Percentiles rank a stretch among this genome's conserved stretches.
These are phyloP conservation scores for Oryza brachyantha DNA, from an alignment of 176 grass and related monocot genomes.

Conservation along the genomic window DNA sequence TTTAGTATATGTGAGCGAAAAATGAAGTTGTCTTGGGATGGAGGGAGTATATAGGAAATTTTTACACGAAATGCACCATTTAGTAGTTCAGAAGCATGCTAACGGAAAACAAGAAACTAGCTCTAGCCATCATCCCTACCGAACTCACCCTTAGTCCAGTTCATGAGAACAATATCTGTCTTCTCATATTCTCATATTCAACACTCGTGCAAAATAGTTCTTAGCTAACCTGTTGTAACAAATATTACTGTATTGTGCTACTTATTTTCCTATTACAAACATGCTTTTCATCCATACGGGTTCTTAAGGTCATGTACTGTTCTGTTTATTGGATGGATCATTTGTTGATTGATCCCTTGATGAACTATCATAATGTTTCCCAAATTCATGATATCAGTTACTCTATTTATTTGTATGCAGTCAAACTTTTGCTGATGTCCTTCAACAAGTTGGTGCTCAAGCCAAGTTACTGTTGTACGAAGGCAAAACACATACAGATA, in stretches of 20 bases:
- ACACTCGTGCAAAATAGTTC: constrained; percentile 10
- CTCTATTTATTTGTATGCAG: constrained; percentile 47
- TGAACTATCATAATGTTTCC: constrained; percentile 17
- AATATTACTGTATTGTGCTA: background rate
- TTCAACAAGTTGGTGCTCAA: constrained; percentile 66
- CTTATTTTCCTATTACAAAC: background rate
- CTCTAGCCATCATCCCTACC: too few relatives aligned
- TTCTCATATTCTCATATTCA: background rate
- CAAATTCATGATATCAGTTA: constrained; percentile 20
- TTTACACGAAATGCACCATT: too few relatives aligned
- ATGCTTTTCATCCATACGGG: constrained; percentile 4
- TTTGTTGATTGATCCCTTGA: constrained; percentile 22
- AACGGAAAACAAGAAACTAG: too few relatives aligned
- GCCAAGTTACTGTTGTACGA: constrained; percentile 72
- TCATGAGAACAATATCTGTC: background rate
- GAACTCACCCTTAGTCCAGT: too few relatives aligned
- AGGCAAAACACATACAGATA: constrained; percentile 96
- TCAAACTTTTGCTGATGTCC: constrained; percentile 60
- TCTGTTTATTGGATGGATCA: background rate
- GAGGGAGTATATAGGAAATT: too few relatives aligned
- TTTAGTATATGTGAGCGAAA: too few relatives aligned
- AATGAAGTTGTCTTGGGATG: too few relatives aligned
- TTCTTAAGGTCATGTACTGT: background rate
- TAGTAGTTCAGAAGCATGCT: too few relatives aligned
- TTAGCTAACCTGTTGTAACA: background rate